These are phyloP conservation scores for Talaromyces rugulosus DNA, from an alignment of 2,329 filamentous ascomycete species.

Conservation along the genomic window DNA sequence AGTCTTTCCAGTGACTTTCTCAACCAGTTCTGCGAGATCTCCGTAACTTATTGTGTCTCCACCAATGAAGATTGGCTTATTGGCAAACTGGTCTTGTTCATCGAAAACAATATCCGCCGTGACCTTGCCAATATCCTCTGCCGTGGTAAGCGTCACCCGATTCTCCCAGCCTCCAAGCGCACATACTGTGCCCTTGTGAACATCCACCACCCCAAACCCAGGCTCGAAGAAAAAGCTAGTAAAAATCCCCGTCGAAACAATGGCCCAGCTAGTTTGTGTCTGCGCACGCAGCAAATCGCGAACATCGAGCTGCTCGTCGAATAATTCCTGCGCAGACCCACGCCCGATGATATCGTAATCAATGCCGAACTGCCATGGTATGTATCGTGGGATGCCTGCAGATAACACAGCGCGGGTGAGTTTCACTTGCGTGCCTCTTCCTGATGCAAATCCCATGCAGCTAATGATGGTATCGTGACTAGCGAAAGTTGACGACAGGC, in stretches of 20 bases:
- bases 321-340: conserved; percentile 59
- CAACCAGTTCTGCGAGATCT: conserved; percentile 51
- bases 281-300: conserved; percentile 50
- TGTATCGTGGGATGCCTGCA: conserved; percentile 50
- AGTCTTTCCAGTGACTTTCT: conserved; percentile 35
- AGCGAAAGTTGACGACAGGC: neutral
- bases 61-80: conserved; percentile 54
- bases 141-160: conserved; percentile 58
- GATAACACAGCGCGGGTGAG: conserved; percentile 53
- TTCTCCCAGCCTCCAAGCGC: conserved; percentile 61
- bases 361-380: conserved; percentile 72
- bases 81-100: conserved; percentile 24
- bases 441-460: conserved; percentile 58
- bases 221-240: conserved; percentile 64
- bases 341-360: conserved; percentile 64
- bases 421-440: conserved; percentile 54
- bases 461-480: conserved; percentile 45
- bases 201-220: conserved; percentile 60
- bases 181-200: conserved; percentile 38
- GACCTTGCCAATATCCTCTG: conserved; percentile 59
- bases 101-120: conserved; percentile 51
- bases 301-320: conserved; percentile 64
- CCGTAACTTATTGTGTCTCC: conserved; percentile 61
- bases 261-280: conserved; percentile 52
- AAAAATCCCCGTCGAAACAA: conserved; percentile 67